These are phyloP conservation scores for Fomitopsis serialis DNA, from an alignment of 768 basidiomycete species.

Conservation along the genomic window DNA sequence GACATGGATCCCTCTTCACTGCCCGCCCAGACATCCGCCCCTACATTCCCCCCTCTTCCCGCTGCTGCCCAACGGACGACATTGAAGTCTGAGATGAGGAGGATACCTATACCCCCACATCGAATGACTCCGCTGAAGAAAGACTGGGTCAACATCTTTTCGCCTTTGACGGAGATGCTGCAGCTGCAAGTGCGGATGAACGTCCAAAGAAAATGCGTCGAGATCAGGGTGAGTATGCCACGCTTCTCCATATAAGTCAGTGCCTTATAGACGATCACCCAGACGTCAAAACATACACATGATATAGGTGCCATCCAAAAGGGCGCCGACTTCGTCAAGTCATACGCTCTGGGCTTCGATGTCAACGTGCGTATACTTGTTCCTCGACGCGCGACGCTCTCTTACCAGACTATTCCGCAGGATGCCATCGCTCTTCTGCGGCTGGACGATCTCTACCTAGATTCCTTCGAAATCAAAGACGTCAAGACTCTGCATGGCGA, in stretches of 20 bases:
- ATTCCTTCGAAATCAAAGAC: slow-evolving; percentile 98
- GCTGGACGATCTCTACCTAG: slow-evolving; percentile 94
- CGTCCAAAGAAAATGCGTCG: slow-evolving; percentile 80
- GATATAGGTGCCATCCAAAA: slow-evolving; percentile 93
- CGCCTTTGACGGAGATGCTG: slow-evolving; percentile 91
- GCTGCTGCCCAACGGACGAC: slow-evolving; percentile 48
- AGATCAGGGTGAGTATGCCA: slow-evolving; percentile 70
- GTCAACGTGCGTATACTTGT: slow-evolving; percentile 65
- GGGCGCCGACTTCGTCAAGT: slow-evolving; percentile 95
- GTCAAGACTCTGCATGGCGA: slow-evolving; percentile 98
- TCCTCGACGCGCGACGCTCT: not conserved
- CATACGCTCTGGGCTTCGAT: slow-evolving; percentile 91
- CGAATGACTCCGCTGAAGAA: slow-evolving; percentile 96
- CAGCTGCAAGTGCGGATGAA: slow-evolving; percentile 98
- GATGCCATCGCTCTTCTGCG: slow-evolving; percentile 94
- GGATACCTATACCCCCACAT: slow-evolving; percentile 91
- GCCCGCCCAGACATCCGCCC: slow-evolving; percentile 45
- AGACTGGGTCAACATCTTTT: slow-evolving; percentile 94
- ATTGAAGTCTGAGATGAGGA: slow-evolving; percentile 79
- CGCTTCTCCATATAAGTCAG: too few species aligned
- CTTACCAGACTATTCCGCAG: slow-evolving; percentile 33
- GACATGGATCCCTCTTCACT: slow-evolving; percentile 41
- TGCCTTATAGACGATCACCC: not conserved
- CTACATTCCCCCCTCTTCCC: slow-evolving; percentile 66
- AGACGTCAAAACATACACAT: slow-evolving; percentile 95